Evolutionary conservation across 805 yeast genomes (phyloP).

Genomic region (Hanseniaspora vineae): DNA sequence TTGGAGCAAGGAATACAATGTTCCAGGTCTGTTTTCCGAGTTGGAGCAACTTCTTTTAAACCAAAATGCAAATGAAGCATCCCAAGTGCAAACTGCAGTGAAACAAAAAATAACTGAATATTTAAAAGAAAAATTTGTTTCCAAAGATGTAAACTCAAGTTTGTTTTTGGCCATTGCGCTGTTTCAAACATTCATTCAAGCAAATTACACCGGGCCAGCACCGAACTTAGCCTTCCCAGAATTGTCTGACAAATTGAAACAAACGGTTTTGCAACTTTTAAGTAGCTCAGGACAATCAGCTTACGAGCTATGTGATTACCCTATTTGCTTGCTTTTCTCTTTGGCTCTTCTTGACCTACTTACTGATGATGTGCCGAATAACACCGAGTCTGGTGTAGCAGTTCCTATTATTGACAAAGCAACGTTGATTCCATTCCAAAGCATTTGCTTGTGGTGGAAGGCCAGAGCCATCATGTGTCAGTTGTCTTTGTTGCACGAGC

Average conservation of each 20-base stretch:
- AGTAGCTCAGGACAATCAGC: constrained; percentile 57
- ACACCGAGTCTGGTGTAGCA: constrained; percentile 11
- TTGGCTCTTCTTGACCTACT: constrained; percentile 32
- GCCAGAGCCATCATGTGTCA: constrained; percentile 55
- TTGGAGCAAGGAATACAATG: neutral
- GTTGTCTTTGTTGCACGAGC: constrained; percentile 49
- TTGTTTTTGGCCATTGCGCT: constrained; percentile 39
- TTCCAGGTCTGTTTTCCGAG: neutral
- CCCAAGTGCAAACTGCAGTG: neutral
- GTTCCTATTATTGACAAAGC: constrained; percentile 5
- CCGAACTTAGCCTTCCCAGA: constrained; percentile 5
- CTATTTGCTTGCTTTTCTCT: constrained; percentile 32
- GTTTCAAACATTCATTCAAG: constrained; percentile 57
- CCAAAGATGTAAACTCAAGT: constrained; percentile 2
- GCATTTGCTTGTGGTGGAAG: constrained; percentile 58
- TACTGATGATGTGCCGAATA: constrained; percentile 21
- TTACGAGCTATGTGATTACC: constrained; percentile 44
- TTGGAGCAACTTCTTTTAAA: neutral
- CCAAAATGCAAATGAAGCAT: too few species aligned
- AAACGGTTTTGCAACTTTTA: constrained; percentile 24
- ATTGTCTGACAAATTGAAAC: constrained; percentile 1
- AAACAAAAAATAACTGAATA: neutral
- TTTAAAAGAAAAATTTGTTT: neutral
- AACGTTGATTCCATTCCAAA: constrained; percentile 1
- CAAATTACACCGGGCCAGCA: constrained; percentile 77